phyloP scores from a whole-genome alignment of 1,139 yeast species.

The Yamadazyma taylorii region DNA sequence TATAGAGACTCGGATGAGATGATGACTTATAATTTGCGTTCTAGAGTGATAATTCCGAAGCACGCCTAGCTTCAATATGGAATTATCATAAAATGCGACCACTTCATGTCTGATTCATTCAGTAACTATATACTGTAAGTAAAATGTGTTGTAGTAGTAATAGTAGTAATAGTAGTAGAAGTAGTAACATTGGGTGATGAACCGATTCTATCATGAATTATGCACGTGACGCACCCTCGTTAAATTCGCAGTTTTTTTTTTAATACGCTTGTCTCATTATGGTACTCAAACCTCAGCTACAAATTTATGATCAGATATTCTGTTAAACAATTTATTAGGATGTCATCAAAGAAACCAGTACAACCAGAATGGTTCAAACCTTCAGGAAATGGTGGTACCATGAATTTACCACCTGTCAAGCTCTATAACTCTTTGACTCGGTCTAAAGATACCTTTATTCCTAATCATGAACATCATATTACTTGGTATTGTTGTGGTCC shows the following conservation, averaged over 20 bases:
- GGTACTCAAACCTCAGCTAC: neutral
- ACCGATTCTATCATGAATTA: no score
- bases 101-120: conserved; percentile 15
- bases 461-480: conserved; percentile 60
- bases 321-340: conserved; percentile 16
- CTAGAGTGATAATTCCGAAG: conserved; percentile 42
- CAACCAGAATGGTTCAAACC: conserved; percentile 47
- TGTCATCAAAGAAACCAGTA: conserved; percentile 31
- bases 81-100: conserved; percentile 44
- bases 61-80: conserved; percentile 52
- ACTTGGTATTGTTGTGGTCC: conserved; percentile 99
- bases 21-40: conserved; percentile 57
- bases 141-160: no score
- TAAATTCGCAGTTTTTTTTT: no score
- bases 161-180: no score
- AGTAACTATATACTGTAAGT: no score
- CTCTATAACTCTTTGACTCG: conserved; percentile 82
- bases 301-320: conserved; percentile 11
- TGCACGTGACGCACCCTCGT: no score
- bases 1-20: conserved; percentile 12
- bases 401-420: conserved; percentile 25
- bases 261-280: no score
- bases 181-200: no score
- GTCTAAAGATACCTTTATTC: conserved; percentile 71
- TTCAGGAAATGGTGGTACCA: conserved; percentile 8